phyloP scores from a whole-genome alignment of 371 early-diverging fungal species.

The Apophysomyces elegans region DNA sequence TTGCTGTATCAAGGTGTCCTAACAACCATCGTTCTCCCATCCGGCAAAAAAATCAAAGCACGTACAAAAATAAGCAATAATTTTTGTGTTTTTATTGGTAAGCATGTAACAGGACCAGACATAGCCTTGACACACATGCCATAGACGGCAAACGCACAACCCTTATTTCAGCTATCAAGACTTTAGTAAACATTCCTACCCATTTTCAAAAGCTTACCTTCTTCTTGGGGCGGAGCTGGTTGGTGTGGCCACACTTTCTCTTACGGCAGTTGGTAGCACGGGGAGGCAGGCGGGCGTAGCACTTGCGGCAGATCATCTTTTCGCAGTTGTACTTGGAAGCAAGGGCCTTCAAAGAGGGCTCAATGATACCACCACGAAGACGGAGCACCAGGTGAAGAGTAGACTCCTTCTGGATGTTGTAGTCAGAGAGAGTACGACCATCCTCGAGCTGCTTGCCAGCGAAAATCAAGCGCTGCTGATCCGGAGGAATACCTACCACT shows the following conservation, averaged over 20 bases:
- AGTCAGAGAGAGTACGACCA: constrained; percentile 82
- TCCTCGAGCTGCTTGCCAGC: constrained; percentile 99
- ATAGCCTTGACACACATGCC: not conserved
- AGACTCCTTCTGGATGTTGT: constrained; percentile 91
- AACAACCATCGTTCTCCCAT: not conserved
- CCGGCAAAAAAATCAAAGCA: not conserved
- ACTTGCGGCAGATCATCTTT: constrained; percentile 98
- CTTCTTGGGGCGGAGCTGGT: constrained; percentile 97
- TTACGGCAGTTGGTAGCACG: constrained; percentile 99
- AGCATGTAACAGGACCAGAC: not conserved
- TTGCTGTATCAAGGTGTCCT: not conserved
- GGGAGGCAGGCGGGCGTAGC: constrained; percentile 97
- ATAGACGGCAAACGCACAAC: not conserved
- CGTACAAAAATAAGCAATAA: not conserved
- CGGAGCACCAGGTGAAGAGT: constrained; percentile 96
- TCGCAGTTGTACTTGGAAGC: constrained; percentile 98
- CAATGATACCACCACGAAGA: constrained; percentile 92
- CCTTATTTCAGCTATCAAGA: constrained; percentile 8
- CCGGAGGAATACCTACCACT: constrained; percentile 88
- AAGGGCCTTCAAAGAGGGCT: constrained; percentile 91
- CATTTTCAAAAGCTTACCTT: constrained; percentile 45
- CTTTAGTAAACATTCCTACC: not conserved
- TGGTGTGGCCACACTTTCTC: constrained; percentile 98
- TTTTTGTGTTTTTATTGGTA: not conserved
- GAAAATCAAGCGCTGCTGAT: constrained; percentile 99